Evolutionary conservation across 2,329 filamentous ascomycete species (phyloP).

Genomic region (Xylaria sp.): DNA sequence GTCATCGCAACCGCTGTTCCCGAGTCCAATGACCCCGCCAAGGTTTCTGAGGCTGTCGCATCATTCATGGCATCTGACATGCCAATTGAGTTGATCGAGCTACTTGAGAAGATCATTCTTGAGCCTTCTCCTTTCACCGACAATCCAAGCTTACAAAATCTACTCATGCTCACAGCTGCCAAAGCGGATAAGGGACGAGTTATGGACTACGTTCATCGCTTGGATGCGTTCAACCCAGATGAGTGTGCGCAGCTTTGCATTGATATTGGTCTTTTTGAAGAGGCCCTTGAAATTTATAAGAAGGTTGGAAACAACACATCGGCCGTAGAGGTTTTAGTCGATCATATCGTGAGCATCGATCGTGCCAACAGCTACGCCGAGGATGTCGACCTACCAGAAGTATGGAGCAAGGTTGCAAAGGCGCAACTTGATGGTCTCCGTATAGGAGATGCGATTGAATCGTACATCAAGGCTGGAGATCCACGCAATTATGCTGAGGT

Average conservation of each 20-base stretch:
- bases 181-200: slow-evolving; percentile 96
- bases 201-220: slow-evolving; percentile 94
- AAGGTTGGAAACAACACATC: slow-evolving; percentile 90
- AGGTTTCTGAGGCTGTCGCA: slow-evolving; percentile 93
- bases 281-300: slow-evolving; percentile 98
- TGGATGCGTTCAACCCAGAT: slow-evolving; percentile 88
- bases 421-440: slow-evolving; percentile 96
- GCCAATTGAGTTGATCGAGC: slow-evolving; percentile 92
- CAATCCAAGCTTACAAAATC: slow-evolving; percentile 94
- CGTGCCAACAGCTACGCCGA: slow-evolving; percentile 96
- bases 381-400: slow-evolving; percentile 90
- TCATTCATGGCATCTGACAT: slow-evolving; percentile 92
- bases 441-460: slow-evolving; percentile 91
- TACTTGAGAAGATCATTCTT: slow-evolving; percentile 99
- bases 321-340: slow-evolving; percentile 90
- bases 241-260: slow-evolving; percentile 95
- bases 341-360: slow-evolving; percentile 97
- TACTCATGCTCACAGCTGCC: slow-evolving; percentile 94
- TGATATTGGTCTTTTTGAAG: slow-evolving; percentile 92
- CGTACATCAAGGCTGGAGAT: slow-evolving; percentile 95
- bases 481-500: slow-evolving; percentile 94
- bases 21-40: slow-evolving; percentile 90
- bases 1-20: slow-evolving; percentile 95
- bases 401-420: slow-evolving; percentile 99
- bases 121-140: slow-evolving; percentile 99